Percentiles rank a stretch among this genome's conserved stretches.
These are phyloP conservation scores for Rhodamnia argentea DNA, from an alignment of 345 rosid species.

Conservation along the genomic window DNA sequence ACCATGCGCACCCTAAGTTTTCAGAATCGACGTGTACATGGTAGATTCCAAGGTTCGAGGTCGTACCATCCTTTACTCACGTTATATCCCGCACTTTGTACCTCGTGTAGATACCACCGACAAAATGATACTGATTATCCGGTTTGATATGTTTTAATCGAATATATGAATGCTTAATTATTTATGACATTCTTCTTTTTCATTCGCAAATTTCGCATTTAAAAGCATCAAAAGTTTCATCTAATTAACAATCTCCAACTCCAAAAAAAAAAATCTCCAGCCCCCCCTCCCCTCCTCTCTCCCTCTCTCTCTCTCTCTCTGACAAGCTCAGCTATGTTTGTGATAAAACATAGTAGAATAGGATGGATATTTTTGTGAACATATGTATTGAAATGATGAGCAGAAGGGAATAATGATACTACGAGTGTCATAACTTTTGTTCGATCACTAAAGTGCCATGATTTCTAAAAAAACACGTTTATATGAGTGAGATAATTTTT, in stretches of 20 bases:
- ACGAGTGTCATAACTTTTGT: neutral
- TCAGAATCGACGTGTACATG: accelerated
- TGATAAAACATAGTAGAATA: neutral
- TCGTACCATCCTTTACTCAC: neutral
- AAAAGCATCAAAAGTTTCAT: neutral
- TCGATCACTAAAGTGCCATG: neutral
- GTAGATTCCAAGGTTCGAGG: neutral
- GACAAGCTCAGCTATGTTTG: neutral
- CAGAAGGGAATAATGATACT: too few species aligned
- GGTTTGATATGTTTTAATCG: neutral
- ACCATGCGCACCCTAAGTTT: too few species aligned
- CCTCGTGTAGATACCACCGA: neutral
- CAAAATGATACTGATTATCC: neutral
- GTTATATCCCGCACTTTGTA: accelerated
- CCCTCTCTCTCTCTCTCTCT: neutral
- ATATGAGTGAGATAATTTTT: neutral
- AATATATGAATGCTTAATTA: neutral
- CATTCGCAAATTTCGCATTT: neutral
- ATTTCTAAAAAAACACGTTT: neutral
- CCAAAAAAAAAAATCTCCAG: neutral
- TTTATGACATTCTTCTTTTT: neutral
- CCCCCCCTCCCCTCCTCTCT: too few species aligned
- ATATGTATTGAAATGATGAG: too few species aligned
- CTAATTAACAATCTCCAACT: neutral
- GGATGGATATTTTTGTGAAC: too few species aligned